phyloP scores from a whole-genome alignment of 176 grass and related monocot species.

The Echinochloa phyllopogon region DNA sequence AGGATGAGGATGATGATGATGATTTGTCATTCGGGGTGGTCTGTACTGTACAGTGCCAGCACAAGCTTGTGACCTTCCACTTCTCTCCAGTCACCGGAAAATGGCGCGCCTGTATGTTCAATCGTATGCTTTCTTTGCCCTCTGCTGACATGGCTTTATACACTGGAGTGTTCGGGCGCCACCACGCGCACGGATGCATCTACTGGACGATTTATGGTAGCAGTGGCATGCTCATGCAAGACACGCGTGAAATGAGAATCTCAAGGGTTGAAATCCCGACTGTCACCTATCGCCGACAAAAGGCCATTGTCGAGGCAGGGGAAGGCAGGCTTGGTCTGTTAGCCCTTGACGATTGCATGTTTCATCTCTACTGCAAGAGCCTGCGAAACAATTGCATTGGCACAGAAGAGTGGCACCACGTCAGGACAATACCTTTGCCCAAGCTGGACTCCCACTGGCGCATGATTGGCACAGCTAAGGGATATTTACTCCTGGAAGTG shows the following conservation, averaged over 20 bases:
- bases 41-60: not conserved
- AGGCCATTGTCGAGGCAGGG: constrained; percentile 14
- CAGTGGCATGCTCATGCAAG: not conserved
- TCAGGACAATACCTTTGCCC: not conserved
- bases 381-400: not conserved
- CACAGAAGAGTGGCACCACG: not conserved
- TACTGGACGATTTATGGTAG: not conserved
- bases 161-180: not conserved
- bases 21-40: constrained; percentile 31
- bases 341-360: not conserved
- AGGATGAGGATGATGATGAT: not conserved
- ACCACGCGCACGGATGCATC: not conserved
- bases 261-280: not conserved
- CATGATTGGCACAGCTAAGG: not conserved
- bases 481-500: not conserved
- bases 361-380: not conserved
- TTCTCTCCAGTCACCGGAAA: constrained; percentile 22
- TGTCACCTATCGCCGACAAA: not conserved
- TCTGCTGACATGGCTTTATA: accelerated
- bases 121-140: not conserved
- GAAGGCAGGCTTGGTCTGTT: constrained; percentile 8
- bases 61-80: constrained; percentile 19
- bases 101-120: not conserved
- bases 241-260: not conserved
- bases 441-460: not conserved